A percentile compares a stretch with the other conserved stretches of the same genome.
Evolutionary conservation across 495 filamentous ascomycete species (phyloP).

Genomic region (Entonaema liquescens): DNA sequence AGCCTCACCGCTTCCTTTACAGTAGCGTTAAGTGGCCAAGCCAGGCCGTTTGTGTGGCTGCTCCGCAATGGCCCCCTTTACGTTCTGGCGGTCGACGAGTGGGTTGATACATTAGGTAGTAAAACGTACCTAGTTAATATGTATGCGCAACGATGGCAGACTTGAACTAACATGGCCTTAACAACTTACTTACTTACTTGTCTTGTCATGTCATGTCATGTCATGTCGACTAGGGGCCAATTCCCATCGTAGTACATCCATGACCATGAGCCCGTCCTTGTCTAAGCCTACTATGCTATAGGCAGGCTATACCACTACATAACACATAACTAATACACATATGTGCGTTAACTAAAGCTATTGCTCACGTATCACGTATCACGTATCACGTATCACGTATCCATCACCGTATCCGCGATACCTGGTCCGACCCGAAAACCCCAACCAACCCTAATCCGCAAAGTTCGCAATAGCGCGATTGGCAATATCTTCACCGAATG

Average conservation of each 20-base stretch:
- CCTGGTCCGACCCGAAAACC: constrained; percentile 18
- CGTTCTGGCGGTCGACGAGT: constrained; percentile 35
- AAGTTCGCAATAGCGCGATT: constrained; percentile 5
- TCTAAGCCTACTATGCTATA: not conserved
- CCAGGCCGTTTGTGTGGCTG: constrained; percentile 31
- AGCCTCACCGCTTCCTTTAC: constrained; percentile 34
- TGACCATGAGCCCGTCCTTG: not conserved
- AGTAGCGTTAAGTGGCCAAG: constrained; percentile 15
- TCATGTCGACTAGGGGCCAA: not conserved
- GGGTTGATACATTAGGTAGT: too few relatives aligned
- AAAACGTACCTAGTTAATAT: too few relatives aligned
- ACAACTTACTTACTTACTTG: not conserved
- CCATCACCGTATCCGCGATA: not conserved
- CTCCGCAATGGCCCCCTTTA: constrained; percentile 22
- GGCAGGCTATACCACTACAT: not conserved
- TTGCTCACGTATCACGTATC: not conserved
- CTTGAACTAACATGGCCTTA: constrained; percentile 20
- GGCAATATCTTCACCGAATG: constrained; percentile 35
- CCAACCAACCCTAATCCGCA: constrained; percentile 10
- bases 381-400: not conserved
- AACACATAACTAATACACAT: not conserved
- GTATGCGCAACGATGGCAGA: constrained; percentile 21
- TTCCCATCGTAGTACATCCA: not conserved
- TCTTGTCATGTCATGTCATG: not conserved
- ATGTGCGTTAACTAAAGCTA: too few relatives aligned